Evolutionary conservation across 805 yeast genomes (phyloP).

Genomic region (Cyberlindnera maclurae): DNA sequence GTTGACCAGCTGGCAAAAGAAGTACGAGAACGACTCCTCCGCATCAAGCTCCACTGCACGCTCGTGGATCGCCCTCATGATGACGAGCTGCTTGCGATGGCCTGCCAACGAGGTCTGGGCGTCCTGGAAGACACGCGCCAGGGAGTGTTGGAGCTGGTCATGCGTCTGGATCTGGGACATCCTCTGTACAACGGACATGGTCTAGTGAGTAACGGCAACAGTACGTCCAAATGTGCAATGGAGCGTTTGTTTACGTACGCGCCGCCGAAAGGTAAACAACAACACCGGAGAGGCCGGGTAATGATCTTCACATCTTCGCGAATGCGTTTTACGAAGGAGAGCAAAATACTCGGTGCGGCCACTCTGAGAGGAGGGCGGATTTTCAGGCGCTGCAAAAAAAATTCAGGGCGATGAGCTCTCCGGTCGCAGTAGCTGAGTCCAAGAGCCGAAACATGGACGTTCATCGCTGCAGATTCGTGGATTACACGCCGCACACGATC

Average conservation of each 20-base stretch:
- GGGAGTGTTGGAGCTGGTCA: conserved; percentile 36
- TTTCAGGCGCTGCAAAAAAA: neutral
- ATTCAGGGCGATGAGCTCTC: conserved; percentile 9
- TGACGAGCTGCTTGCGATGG: conserved; percentile 65
- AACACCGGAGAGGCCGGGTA: conserved; percentile 6
- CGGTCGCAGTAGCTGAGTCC: neutral
- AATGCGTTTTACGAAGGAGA: neutral
- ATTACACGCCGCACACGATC: conserved; percentile 76
- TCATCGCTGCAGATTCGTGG: conserved; percentile 90
- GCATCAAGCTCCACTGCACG: conserved; percentile 45
- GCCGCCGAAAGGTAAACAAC: conserved; percentile 9
- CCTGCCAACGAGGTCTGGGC: conserved; percentile 70
- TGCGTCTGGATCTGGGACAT: conserved; percentile 18
- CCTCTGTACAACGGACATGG: no score
- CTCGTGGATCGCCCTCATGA: conserved; percentile 50
- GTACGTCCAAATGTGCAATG: no score
- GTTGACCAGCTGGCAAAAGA: conserved; percentile 56
- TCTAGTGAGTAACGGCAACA: no score
- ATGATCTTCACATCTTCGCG: neutral
- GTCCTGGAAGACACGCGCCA: conserved; percentile 70
- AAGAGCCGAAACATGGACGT: conserved; percentile 23
- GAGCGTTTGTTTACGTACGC: neutral
- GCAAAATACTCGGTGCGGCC: neutral
- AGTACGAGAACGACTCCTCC: conserved; percentile 52
- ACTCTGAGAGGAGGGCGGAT: neutral